Percentiles rank a stretch among this genome's conserved stretches.
Evolutionary conservation across 306 rosid genomes (phyloP).

Genomic region (Fagus sylvatica): DNA sequence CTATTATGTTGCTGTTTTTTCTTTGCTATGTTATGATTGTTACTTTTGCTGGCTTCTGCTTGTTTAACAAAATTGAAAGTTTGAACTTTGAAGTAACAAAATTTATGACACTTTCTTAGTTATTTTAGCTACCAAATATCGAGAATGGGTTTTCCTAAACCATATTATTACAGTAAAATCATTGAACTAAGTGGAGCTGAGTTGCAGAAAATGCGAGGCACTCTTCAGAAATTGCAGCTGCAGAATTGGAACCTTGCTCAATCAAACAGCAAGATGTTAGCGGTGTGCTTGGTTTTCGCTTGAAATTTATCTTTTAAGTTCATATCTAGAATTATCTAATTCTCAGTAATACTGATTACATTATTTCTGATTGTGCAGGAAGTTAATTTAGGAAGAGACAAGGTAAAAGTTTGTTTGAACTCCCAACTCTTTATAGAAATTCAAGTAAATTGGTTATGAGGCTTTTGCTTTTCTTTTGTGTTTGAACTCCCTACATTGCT

Average conservation of each 20-base stretch:
- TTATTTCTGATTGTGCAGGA: conserved; percentile 54
- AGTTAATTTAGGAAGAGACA: conserved; percentile 74
- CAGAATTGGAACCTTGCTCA: conserved; percentile 90
- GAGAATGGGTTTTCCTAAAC: conserved; percentile 31
- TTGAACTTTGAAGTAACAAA: not conserved
- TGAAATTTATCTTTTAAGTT: not conserved
- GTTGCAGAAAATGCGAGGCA: conserved; percentile 55
- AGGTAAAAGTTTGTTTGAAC: conserved; percentile 41
- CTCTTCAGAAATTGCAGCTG: conserved; percentile 68
- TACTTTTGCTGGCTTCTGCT: not conserved
- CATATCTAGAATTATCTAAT: not conserved
- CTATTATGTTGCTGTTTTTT: not conserved
- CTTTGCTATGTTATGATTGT: not conserved
- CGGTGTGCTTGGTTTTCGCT: conserved; percentile 36
- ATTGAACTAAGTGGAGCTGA: conserved; percentile 67
- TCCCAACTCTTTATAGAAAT: not conserved
- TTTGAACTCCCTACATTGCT: conserved; percentile 11
- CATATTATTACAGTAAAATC: conserved; percentile 46
- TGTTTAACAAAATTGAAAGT: not conserved
- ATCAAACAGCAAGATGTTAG: conserved; percentile 72
- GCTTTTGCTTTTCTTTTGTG: not conserved
- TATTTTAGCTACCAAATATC: not conserved
- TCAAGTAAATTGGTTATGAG: not conserved
- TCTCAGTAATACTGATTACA: not conserved
- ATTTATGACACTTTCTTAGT: not conserved